Evolutionary conservation across 1,139 yeast genomes (phyloP).

Genomic region (Suhomyces yuchorum): DNA sequence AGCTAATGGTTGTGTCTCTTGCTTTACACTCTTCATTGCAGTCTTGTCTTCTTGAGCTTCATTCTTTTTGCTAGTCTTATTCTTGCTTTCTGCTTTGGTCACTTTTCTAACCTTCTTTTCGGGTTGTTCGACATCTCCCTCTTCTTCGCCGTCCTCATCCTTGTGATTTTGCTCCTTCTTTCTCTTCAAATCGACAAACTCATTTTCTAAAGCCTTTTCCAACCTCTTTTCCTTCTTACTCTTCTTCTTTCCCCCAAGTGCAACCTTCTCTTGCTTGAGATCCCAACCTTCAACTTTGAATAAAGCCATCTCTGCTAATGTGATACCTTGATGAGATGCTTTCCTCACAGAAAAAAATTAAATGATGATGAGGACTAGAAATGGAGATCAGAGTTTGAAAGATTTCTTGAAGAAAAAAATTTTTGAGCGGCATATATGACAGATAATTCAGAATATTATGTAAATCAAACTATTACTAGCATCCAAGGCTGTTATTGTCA

Average conservation of each 20-base stretch:
- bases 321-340: background rate
- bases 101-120: constrained; percentile 14
- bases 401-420: too few species aligned
- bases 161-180: constrained; percentile 3
- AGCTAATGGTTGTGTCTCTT: constrained; percentile 20
- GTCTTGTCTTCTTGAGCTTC: constrained; percentile 10
- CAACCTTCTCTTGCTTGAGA: constrained; percentile 56
- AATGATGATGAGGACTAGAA: background rate
- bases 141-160: constrained; percentile 12
- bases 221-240: constrained; percentile 35
- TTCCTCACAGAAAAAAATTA: constrained; percentile 1
- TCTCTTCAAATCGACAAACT: constrained; percentile 24
- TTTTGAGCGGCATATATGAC: too few species aligned
- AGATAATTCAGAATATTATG: too few species aligned
- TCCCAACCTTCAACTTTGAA: constrained; percentile 87
- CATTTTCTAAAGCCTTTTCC: constrained; percentile 24
- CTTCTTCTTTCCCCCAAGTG: constrained; percentile 40
- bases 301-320: constrained; percentile 54
- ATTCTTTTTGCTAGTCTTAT: constrained; percentile 16
- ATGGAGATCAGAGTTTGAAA: background rate
- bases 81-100: background rate
- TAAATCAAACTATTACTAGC: too few species aligned
- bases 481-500: background rate
- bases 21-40: constrained; percentile 11
- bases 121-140: constrained; percentile 8